Evolutionary conservation across 2,329 filamentous ascomycete genomes (phyloP).

Genomic region (Epichloe amarillans): DNA sequence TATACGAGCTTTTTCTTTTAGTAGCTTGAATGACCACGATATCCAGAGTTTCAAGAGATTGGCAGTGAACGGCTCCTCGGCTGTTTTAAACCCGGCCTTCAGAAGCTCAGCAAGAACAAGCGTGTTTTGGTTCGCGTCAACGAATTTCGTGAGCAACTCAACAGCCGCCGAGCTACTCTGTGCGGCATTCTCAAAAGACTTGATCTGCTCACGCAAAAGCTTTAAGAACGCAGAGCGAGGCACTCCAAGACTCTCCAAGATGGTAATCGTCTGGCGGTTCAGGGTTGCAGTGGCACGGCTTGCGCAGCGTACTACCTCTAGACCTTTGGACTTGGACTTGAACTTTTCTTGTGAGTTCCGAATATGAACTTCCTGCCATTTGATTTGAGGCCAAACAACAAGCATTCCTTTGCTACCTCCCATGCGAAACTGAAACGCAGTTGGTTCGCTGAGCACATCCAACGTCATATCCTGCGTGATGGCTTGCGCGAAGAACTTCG

Average conservation of each 20-base stretch:
- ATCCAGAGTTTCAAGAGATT: conserved; percentile 75
- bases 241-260: conserved; percentile 71
- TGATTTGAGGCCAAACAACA: conserved; percentile 56
- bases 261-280: conserved; percentile 79
- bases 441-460: conserved; percentile 47
- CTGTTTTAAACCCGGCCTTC: conserved; percentile 61
- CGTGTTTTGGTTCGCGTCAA: conserved; percentile 78
- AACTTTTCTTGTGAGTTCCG: conserved; percentile 86
- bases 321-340: conserved; percentile 48
- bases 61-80: conserved; percentile 65
- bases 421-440: conserved; percentile 82
- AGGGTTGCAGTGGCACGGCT: conserved; percentile 64
- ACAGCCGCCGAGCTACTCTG: conserved; percentile 49
- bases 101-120: conserved; percentile 65
- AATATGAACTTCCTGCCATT: conserved; percentile 58
- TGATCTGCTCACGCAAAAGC: conserved; percentile 56
- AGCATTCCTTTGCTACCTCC: conserved; percentile 88
- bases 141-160: conserved; percentile 54
- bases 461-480: conserved; percentile 58
- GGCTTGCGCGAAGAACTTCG: conserved; percentile 60
- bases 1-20: conserved; percentile 89
- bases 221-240: conserved; percentile 49
- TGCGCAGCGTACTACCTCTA: conserved; percentile 80
- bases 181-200: conserved; percentile 58
- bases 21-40: conserved; percentile 73